Conservation (phyloP, 495 filamentous ascomycete species). For the Xylaria longipes region DNA sequence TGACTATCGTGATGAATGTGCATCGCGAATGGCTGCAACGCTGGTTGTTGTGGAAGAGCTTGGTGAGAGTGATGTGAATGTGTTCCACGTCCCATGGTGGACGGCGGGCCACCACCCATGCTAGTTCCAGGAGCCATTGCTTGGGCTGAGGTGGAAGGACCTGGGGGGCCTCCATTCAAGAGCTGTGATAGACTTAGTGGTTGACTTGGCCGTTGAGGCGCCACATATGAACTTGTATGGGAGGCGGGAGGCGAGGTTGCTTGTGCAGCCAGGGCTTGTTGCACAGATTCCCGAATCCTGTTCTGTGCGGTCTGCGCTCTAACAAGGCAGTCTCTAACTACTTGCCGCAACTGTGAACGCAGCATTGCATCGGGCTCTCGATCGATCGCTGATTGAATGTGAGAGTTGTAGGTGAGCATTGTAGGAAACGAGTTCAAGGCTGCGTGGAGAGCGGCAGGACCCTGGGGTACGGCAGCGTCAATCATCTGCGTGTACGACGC, state of each 20-base stretch:
- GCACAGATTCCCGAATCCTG: conserved; percentile 41
- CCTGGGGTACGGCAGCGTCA: conserved; percentile 50
- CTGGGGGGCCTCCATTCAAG: conserved; percentile 18
- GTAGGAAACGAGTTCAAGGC: conserved; percentile 52
- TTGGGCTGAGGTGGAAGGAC: conserved; percentile 6
- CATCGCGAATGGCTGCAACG: conserved; percentile 2
- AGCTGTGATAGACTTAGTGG: conserved; percentile 24
- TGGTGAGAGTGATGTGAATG: conserved; percentile 14
- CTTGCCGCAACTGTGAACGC: conserved; percentile 50
- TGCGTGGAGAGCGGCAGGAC: conserved; percentile 49
- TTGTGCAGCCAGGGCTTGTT: conserved; percentile 37
- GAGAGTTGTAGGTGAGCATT: conserved; percentile 48
- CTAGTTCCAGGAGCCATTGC: not conserved
- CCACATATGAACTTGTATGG: conserved; percentile 16
- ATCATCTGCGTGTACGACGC: conserved; percentile 48
- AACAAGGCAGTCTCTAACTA: conserved; percentile 47
- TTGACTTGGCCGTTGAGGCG: conserved; percentile 24
- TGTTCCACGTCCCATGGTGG: not conserved
- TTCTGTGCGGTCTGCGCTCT: conserved; percentile 53
- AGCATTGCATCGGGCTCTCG: conserved; percentile 47
- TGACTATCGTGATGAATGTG: conserved; percentile 4
- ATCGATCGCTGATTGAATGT: conserved; percentile 52
- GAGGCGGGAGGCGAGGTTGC: conserved; percentile 25
- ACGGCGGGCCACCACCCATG: not conserved
- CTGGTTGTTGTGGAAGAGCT: conserved; percentile 4